Percentiles rank a stretch among this genome's conserved stretches.
phyloP scores from a whole-genome alignment of 192 early-diverging fungal species.

The Dispira simplex region DNA sequence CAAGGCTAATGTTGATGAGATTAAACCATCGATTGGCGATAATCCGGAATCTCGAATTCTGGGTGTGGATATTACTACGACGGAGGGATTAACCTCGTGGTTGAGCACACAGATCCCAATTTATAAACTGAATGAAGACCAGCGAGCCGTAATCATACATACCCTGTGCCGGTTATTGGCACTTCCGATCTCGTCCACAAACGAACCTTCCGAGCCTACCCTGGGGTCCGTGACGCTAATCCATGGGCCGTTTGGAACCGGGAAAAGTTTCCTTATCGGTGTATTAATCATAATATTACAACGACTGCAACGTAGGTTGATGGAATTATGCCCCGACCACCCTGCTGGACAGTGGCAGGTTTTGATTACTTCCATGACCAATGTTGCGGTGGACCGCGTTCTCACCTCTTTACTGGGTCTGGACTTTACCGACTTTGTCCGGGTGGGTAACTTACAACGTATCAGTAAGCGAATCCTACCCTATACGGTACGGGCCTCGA shows the following conservation, averaged over 20 bases:
- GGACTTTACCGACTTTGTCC: slow-evolving; percentile 46
- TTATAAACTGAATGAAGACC: too few relatives aligned
- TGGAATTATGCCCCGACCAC: slow-evolving; percentile 15
- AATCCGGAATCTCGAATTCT: background rate
- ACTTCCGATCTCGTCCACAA: too few relatives aligned
- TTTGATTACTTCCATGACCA: slow-evolving; percentile 55
- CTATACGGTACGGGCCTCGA: slow-evolving; percentile 30
- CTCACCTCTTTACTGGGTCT: slow-evolving; percentile 41
- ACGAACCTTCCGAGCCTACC: too few relatives aligned
- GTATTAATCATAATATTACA: slow-evolving; percentile 44
- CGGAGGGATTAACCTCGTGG: too few relatives aligned
- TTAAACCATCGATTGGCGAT: background rate
- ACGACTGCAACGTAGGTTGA: slow-evolving; percentile 28
- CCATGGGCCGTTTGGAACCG: slow-evolving; percentile 47
- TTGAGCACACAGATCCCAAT: too few relatives aligned
- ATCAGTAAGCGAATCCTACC: slow-evolving; percentile 48
- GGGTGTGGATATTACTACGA: background rate
- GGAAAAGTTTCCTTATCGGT: slow-evolving; percentile 56
- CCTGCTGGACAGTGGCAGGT: slow-evolving; percentile 29
- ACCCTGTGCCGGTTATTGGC: too few relatives aligned
- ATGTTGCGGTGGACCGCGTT: slow-evolving; percentile 65
- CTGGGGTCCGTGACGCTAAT: slow-evolving; percentile 19
- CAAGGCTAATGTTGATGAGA: slow-evolving; percentile 14
- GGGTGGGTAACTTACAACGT: slow-evolving; percentile 55
- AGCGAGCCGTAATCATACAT: too few relatives aligned